These are phyloP conservation scores for Gynochthodes officinalis DNA, from an alignment of 257 asterid species.

Conservation along the genomic window DNA sequence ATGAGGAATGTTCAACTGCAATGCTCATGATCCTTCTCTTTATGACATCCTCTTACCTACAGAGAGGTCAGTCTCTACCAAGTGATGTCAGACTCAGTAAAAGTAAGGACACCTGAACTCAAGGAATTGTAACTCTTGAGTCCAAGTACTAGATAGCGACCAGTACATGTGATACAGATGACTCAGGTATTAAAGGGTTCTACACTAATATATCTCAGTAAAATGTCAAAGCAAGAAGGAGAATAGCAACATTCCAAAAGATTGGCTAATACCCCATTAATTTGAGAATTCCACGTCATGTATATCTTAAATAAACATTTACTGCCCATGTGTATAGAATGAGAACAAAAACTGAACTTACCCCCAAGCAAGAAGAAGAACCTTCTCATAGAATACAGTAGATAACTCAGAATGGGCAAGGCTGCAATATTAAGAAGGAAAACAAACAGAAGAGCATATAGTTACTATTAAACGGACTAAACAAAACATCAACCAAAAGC, in stretches of 20 bases:
- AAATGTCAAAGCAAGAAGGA: neutral
- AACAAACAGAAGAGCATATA: slow-evolving; percentile 9
- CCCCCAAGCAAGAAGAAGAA: slow-evolving; percentile 97
- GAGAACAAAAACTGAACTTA: slow-evolving; percentile 35
- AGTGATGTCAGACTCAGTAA: too few relatives aligned
- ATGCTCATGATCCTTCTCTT: neutral
- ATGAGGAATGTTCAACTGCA: neutral
- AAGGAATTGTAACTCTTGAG: too few relatives aligned
- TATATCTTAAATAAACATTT: neutral
- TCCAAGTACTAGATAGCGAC: too few relatives aligned
- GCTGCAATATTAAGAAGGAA: slow-evolving; percentile 42
- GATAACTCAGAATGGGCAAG: slow-evolving; percentile 96
- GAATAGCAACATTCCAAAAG: neutral
- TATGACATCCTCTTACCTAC: too few relatives aligned
- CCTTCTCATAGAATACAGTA: slow-evolving; percentile 87
- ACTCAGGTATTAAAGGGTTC: too few relatives aligned
- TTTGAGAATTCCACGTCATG: neutral
- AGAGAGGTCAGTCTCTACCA: too few relatives aligned
- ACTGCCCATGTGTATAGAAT: neutral
- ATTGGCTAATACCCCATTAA: neutral
- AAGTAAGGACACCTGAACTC: too few relatives aligned
- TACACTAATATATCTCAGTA: too few relatives aligned
- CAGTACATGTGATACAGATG: too few relatives aligned
- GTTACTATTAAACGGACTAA: neutral
- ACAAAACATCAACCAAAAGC: neutral